Evolutionary conservation across 805 yeast genomes (phyloP).

Genomic region (Cyberlindnera euphorbiiphila): DNA sequence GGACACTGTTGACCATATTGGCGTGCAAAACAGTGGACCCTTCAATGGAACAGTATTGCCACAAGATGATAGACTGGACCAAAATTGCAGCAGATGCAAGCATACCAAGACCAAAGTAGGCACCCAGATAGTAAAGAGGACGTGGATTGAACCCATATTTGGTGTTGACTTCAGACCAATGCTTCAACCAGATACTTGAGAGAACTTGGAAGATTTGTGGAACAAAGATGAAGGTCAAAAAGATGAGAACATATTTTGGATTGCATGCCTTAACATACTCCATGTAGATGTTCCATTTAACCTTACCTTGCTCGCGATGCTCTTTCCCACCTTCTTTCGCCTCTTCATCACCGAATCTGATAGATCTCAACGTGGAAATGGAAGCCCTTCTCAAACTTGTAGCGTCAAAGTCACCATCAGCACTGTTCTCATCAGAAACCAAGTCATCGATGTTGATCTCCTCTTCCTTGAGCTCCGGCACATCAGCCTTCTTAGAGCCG

Average conservation of each 20-base stretch:
- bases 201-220: slow-evolving; percentile 60
- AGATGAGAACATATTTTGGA: slow-evolving; percentile 54
- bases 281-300: slow-evolving; percentile 77
- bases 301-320: slow-evolving; percentile 89
- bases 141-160: slow-evolving; percentile 65
- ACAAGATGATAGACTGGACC: slow-evolving; percentile 62
- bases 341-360: slow-evolving; percentile 33
- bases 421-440: slow-evolving; percentile 24
- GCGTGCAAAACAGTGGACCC: slow-evolving; percentile 78
- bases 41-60: slow-evolving; percentile 78
- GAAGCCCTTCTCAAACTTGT: slow-evolving; percentile 61
- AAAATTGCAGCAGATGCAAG: slow-evolving; percentile 57
- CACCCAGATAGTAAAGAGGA: slow-evolving; percentile 64
- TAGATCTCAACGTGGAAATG: slow-evolving; percentile 41
- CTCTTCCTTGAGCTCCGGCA: slow-evolving; percentile 17
- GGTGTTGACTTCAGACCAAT: slow-evolving; percentile 93
- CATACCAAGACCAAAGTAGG: slow-evolving; percentile 74
- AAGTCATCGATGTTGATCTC: slow-evolving; percentile 18
- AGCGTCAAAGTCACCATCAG: slow-evolving; percentile 32
- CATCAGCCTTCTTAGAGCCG: slow-evolving; percentile 45
- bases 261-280: slow-evolving; percentile 90
- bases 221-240: slow-evolving; percentile 50
- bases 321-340: slow-evolving; percentile 46
- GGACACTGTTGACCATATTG: slow-evolving; percentile 65
- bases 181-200: slow-evolving; percentile 89